A percentile compares a stretch with the other conserved stretches of the same genome.
These are phyloP conservation scores for Aspergillus ochraceoroseus DNA, from an alignment of 2,329 filamentous ascomycete genomes.

Conservation along the genomic window DNA sequence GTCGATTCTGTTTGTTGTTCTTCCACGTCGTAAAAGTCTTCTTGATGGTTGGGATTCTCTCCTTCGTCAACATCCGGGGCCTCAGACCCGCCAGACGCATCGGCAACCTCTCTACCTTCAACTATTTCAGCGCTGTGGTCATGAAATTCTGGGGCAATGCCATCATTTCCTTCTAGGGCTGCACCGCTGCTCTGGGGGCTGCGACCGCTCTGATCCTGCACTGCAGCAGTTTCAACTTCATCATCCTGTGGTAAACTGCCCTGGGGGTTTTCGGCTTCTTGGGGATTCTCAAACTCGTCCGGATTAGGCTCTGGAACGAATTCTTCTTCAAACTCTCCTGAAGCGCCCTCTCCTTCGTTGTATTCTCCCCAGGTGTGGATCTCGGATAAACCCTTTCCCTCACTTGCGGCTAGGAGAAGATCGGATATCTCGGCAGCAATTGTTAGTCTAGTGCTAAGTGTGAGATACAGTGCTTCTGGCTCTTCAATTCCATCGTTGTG, in stretches of 20 bases:
- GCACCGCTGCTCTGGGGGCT: background rate
- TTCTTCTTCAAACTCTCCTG: conserved; percentile 17
- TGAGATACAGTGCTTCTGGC: conserved; percentile 55
- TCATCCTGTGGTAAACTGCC: conserved; percentile 16
- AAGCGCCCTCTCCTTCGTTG: conserved; percentile 43
- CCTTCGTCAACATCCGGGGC: conserved; percentile 6
- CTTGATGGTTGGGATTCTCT: conserved; percentile 8
- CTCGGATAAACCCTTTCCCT: conserved; percentile 55
- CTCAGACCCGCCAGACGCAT: conserved; percentile 13
- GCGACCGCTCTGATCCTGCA: background rate
- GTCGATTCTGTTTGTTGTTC: conserved; percentile 30
- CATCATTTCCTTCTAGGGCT: conserved; percentile 4
- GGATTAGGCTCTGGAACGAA: conserved; percentile 16
- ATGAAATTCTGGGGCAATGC: background rate
- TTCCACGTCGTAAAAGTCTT: conserved; percentile 28
- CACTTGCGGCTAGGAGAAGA: conserved; percentile 50
- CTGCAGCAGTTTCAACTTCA: conserved; percentile 10
- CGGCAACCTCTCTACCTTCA: conserved; percentile 13
- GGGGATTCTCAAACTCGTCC: conserved; percentile 14
- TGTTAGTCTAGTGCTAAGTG: conserved; percentile 51
- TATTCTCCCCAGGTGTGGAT: conserved; percentile 46
- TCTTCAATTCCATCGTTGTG: conserved; percentile 54
- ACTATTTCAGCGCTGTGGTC: background rate
- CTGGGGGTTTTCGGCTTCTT: conserved; percentile 17
- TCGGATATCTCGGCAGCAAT: conserved; percentile 51